A percentile compares a stretch with the other conserved stretches of the same genome.
Conservation (phyloP, 371 early-diverging fungal genomes). For the Neoconidiobolus thromboides region DNA sequence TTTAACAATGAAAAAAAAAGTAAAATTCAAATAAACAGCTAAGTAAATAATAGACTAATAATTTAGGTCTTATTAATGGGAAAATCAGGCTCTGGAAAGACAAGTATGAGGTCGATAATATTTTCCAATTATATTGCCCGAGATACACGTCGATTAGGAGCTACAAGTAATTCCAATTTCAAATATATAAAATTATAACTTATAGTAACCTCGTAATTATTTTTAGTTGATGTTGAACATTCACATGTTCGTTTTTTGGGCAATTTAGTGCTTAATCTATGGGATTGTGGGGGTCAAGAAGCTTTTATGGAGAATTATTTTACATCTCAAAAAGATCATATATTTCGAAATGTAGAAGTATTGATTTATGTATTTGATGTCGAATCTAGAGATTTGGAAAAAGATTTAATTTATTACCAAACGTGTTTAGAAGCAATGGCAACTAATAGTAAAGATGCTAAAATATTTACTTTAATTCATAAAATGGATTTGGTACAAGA, state of each 20-base stretch:
- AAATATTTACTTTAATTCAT: slow-evolving; percentile 85
- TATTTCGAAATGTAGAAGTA: slow-evolving; percentile 94
- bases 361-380: slow-evolving; percentile 95
- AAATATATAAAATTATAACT: slow-evolving; percentile 7
- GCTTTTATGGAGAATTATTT: slow-evolving; percentile 94
- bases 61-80: slow-evolving; percentile 86
- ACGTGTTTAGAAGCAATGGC: slow-evolving; percentile 70
- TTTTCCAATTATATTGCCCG: slow-evolving; percentile 90
- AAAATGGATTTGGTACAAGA: slow-evolving; percentile 89
- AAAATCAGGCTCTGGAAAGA: slow-evolving; percentile 92
- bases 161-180: slow-evolving; percentile 49
- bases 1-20: background rate
- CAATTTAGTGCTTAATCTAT: slow-evolving; percentile 81
- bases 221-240: slow-evolving; percentile 85
- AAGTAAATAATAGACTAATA: background rate
- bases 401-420: slow-evolving; percentile 79
- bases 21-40: background rate
- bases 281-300: slow-evolving; percentile 93
- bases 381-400: slow-evolving; percentile 74
- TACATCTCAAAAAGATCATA: slow-evolving; percentile 74
- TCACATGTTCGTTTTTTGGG: slow-evolving; percentile 87
- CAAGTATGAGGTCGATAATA: slow-evolving; percentile 94
- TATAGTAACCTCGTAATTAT: background rate
- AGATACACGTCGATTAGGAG: slow-evolving; percentile 86
- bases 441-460: slow-evolving; percentile 67